Conservation (phyloP, 2,329 filamentous ascomycete species). For the Cladosporium sp. region DNA sequence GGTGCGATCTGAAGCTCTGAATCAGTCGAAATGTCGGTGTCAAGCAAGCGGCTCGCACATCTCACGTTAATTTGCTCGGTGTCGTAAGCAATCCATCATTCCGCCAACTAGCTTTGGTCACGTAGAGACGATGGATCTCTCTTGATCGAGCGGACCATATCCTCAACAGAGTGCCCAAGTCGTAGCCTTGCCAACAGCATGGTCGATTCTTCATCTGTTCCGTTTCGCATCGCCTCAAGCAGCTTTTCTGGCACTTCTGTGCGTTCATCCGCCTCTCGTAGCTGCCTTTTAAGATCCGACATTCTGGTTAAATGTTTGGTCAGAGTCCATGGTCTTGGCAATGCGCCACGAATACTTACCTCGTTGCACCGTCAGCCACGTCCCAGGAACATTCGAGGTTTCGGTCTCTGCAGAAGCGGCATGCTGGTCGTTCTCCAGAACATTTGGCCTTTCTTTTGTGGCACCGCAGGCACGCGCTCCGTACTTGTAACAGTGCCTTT, state of each 20-base stretch:
- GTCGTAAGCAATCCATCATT: no score
- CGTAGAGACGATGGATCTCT: neutral
- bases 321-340: neutral
- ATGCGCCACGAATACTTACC: no score
- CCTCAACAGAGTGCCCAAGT: slow-evolving; percentile 18
- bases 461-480: slow-evolving; percentile 1
- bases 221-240: slow-evolving; percentile 17
- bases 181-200: slow-evolving; percentile 20
- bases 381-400: neutral
- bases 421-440: slow-evolving; percentile 1
- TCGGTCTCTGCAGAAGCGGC: neutral
- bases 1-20: no score
- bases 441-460: slow-evolving; percentile 4
- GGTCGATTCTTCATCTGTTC: slow-evolving; percentile 20
- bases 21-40: no score
- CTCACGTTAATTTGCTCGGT: no score
- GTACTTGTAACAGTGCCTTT: neutral
- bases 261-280: slow-evolving; percentile 15
- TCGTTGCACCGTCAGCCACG: neutral
- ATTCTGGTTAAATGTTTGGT: neutral
- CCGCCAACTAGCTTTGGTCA: no score
- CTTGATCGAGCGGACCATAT: neutral
- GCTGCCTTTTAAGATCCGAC: neutral
- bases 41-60: no score
- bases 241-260: slow-evolving; percentile 16